Evolutionary conservation across 2,329 filamentous ascomycete genomes (phyloP).

Genomic region (Talaromyces sp.): DNA sequence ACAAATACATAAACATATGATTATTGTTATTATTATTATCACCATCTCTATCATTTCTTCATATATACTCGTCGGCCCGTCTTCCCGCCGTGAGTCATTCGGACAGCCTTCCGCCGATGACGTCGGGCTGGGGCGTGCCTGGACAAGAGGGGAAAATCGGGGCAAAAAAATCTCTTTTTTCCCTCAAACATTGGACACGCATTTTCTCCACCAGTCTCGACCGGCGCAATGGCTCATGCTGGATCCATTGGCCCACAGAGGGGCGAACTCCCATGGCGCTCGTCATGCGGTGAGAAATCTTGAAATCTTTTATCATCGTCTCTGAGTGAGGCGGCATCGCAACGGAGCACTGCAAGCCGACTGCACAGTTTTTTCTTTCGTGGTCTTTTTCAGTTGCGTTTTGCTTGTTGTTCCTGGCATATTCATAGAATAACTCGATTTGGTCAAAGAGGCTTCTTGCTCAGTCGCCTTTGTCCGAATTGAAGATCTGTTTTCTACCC

Average conservation of each 20-base stretch:
- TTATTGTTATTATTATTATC: not conserved
- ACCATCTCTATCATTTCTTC: not conserved
- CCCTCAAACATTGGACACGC: not conserved
- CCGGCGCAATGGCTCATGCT: not conserved
- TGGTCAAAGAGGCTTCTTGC: not conserved
- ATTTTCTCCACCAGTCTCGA: not conserved
- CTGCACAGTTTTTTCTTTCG: not conserved
- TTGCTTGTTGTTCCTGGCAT: not conserved
- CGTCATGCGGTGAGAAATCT: not conserved
- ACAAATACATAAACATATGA: not conserved
- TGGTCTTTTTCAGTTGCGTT: not conserved
- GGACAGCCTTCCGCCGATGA: not conserved
- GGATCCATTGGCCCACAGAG: slow-evolving; percentile 4
- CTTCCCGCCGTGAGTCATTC: not conserved
- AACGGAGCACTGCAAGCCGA: not conserved
- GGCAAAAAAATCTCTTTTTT: not conserved
- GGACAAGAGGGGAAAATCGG: not conserved
- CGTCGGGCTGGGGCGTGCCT: not conserved
- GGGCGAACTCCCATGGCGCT: not conserved
- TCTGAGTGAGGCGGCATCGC: not conserved
- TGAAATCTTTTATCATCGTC: not conserved
- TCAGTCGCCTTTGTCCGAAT: not conserved
- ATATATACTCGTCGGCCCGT: too few relatives aligned
- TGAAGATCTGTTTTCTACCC: not conserved
- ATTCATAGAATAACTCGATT: not conserved